A percentile compares a stretch with the other conserved stretches of the same genome.
Evolutionary conservation across 208 protist species (phyloP).

Genomic region (Trypanosoma scelopori): DNA sequence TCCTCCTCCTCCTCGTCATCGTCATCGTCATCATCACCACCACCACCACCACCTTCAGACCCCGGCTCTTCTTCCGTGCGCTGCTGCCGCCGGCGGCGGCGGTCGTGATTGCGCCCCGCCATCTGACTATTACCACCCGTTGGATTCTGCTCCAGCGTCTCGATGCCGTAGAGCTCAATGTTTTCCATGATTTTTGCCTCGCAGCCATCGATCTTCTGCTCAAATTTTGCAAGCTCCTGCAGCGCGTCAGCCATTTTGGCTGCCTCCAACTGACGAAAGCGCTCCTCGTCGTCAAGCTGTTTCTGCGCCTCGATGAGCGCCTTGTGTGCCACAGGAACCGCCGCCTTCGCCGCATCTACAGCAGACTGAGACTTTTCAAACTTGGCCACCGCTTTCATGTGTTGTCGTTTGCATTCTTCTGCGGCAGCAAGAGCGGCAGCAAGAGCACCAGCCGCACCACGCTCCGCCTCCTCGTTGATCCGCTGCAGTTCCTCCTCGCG

Average conservation of each 20-base stretch:
- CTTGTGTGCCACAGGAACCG: slow-evolving; percentile 59
- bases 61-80: slow-evolving; percentile 30
- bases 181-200: slow-evolving; percentile 88
- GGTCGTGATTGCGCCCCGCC: slow-evolving; percentile 6
- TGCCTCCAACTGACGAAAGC: slow-evolving; percentile 74
- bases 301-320: slow-evolving; percentile 68
- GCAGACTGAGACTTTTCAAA: slow-evolving; percentile 55
- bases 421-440: slow-evolving; percentile 39
- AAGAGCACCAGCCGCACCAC: slow-evolving; percentile 56
- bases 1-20: too few species aligned
- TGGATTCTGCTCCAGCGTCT: slow-evolving; percentile 60
- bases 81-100: slow-evolving; percentile 8
- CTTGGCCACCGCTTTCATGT: slow-evolving; percentile 55
- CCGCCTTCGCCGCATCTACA: slow-evolving; percentile 54
- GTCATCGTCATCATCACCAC: slow-evolving; percentile 28
- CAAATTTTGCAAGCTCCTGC: slow-evolving; percentile 83
- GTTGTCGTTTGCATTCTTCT: slow-evolving; percentile 48
- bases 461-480: slow-evolving; percentile 64
- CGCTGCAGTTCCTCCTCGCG: slow-evolving; percentile 50
- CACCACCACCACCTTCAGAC: slow-evolving; percentile 26
- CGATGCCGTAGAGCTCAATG: slow-evolving; percentile 82
- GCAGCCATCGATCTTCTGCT: slow-evolving; percentile 86
- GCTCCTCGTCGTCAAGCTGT: slow-evolving; percentile 75
- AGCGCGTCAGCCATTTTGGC: slow-evolving; percentile 78
- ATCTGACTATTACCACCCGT: neutral